phyloP scores from a whole-genome alignment of 2,329 filamentous ascomycete genomes.

The Fusarium paranaense region DNA sequence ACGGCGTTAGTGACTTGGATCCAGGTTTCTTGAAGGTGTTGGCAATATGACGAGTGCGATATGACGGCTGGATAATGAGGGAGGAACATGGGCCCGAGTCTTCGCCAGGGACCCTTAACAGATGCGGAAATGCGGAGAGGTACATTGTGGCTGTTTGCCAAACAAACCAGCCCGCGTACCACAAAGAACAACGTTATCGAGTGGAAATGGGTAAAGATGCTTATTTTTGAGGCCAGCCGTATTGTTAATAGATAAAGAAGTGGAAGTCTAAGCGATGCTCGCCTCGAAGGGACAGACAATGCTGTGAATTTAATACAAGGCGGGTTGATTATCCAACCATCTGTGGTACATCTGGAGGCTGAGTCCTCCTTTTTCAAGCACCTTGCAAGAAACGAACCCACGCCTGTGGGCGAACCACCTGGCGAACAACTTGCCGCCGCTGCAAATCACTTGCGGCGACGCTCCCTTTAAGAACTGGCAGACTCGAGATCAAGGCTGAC shows the following conservation, averaged over 20 bases:
- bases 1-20: not conserved
- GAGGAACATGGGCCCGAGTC: not conserved
- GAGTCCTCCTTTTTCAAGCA: not conserved
- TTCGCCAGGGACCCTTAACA: not conserved
- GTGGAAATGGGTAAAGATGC: not conserved
- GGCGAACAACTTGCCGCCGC: not conserved
- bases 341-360: not conserved
- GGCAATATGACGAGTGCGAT: not conserved
- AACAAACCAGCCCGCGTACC: not conserved
- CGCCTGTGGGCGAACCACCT: not conserved
- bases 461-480: not conserved
- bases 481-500: not conserved
- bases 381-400: not conserved
- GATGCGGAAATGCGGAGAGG: not conserved
- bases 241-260: not conserved
- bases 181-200: not conserved
- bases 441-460: not conserved
- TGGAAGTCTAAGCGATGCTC: not conserved
- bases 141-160: not conserved
- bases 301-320: not conserved
- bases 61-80: not conserved
- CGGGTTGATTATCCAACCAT: not conserved
- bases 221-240: not conserved
- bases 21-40: not conserved
- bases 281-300: not conserved